These are phyloP conservation scores for Tuber aestivum DNA, from an alignment of 495 filamentous ascomycete species.

Conservation along the genomic window DNA sequence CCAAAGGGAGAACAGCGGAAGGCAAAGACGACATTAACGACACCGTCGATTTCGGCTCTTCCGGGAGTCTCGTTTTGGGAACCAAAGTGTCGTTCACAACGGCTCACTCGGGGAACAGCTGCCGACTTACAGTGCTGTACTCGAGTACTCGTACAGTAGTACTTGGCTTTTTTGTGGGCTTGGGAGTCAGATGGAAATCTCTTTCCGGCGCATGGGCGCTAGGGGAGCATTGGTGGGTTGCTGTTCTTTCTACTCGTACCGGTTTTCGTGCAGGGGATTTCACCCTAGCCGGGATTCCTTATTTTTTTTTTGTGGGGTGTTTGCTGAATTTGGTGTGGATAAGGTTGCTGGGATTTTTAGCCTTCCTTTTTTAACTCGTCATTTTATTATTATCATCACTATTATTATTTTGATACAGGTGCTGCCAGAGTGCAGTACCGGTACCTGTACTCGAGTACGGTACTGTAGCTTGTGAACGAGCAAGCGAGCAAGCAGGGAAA, in stretches of 20 bases:
- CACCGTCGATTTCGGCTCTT: background rate
- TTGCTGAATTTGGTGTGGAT: background rate
- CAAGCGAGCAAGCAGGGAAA: background rate
- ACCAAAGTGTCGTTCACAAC: background rate
- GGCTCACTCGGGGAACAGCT: background rate
- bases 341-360: constrained; percentile 1
- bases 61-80: background rate
- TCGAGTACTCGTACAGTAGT: no score
- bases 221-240: background rate
- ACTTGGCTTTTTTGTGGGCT: background rate
- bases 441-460: no score
- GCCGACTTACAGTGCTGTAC: background rate
- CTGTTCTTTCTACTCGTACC: background rate
- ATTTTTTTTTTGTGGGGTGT: background rate
- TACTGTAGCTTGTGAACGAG: background rate
- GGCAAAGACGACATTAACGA: background rate
- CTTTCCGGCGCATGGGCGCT: background rate
- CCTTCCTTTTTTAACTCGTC: background rate
- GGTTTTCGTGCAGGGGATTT: background rate
- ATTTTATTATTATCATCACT: no score
- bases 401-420: background rate
- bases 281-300: background rate
- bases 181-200: background rate
- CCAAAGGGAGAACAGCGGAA: background rate
- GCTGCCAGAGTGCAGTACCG: background rate